Evolutionary conservation across 2,329 filamentous ascomycete species (phyloP).

Genomic region (Elsinoe arachidis): DNA sequence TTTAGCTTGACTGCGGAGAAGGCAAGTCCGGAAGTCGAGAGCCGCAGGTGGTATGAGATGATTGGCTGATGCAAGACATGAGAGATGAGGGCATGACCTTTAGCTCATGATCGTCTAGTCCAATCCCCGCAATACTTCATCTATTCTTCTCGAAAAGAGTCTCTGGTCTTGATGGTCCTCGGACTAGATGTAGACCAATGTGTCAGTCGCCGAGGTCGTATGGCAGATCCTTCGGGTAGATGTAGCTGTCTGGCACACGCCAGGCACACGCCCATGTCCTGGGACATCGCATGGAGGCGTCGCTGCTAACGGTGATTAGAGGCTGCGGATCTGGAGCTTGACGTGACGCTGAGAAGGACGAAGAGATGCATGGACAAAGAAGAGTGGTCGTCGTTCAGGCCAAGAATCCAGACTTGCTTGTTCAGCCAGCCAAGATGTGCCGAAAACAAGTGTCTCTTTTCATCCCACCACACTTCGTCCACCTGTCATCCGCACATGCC

Average conservation of each 20-base stretch:
- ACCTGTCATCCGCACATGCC: background rate
- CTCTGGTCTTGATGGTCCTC: background rate
- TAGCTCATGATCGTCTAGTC: background rate
- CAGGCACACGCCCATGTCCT: background rate
- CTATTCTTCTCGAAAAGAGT: background rate
- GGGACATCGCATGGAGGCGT: too few species aligned
- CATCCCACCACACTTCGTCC: background rate
- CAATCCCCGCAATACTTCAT: background rate
- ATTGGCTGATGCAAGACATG: background rate
- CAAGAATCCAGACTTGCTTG: constrained; percentile 6
- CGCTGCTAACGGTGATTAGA: background rate
- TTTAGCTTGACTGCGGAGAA: background rate
- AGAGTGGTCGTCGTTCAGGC: background rate
- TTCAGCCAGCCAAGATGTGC: background rate
- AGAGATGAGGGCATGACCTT: background rate
- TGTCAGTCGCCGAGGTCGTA: constrained; percentile 4
- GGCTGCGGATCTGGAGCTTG: background rate
- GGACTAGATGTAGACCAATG: background rate
- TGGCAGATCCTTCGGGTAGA: background rate
- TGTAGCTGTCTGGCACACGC: background rate
- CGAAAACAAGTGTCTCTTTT: background rate
- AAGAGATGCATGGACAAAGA: background rate
- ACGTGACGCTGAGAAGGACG: background rate
- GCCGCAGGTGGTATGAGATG: background rate
- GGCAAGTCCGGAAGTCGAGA: background rate